Base-by-base conservation (phyloP, 768 basidiomycete genomes). In the Tylopilus plumbeoviolaceoides region DNA sequence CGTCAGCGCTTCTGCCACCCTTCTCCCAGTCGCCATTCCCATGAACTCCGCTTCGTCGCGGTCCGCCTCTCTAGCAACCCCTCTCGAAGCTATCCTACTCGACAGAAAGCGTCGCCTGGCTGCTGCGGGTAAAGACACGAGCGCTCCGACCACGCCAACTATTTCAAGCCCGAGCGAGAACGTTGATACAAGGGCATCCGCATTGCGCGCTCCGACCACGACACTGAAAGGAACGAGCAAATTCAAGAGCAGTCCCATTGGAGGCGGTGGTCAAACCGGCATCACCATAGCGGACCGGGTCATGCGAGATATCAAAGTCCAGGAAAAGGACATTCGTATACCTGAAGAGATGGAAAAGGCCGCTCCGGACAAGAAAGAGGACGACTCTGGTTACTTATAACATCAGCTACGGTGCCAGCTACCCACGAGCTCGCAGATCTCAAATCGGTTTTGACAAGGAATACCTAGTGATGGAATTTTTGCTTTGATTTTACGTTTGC, bases 241-340 rank as follows among this genome's bases (percentile, higher is more conserved):
- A 54, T 90, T 88, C 70, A 89, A 89, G 80, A 89, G 87, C 62
- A 88, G 80, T 62, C 87, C 85, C 30, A 70, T 87, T 30, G 78
- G 72, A 20, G 75, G 78, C 31, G 70, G 68, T 23, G 77, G 76
- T 47, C 64, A 72, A 41, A 63, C 58, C 8, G 75, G 76, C 2
- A 67, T 76, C 5, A 75, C 78, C n/a, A 73, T 79, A 31, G 78
- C 81, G 14, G 80, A 80, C 62, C 70, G 73, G 61, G 69, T 81
- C 28, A 75, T 72, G 50, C 70, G 67, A 56, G 68, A 65, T 48
- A 63, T 60, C 53, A 56, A 54, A 30, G 62, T 44, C 42, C 49
- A 39, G 28, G 63, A 65, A 41, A 58, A 57, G 30, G 59, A 61
- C 36, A 60, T 56, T 44, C 70, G 70, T 44, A 74, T 71, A 72